Evolutionary conservation across 2,329 filamentous ascomycete species (phyloP).

Genomic region (Dryadomyces quercivorus): DNA sequence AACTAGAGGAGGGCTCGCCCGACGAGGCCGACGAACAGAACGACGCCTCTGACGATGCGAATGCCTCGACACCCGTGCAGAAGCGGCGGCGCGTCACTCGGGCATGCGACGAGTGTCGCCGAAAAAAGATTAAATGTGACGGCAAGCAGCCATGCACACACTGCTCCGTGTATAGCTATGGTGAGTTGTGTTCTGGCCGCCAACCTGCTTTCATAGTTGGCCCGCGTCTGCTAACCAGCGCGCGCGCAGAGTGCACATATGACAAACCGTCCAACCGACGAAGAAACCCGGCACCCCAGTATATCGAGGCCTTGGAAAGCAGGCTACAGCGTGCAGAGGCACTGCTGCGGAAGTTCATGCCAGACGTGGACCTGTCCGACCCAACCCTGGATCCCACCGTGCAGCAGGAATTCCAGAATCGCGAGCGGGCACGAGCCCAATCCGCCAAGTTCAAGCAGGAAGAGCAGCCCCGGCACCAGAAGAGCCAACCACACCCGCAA

Average conservation of each 20-base stretch:
- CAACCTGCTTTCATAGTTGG: neutral
- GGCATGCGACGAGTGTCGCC: constrained; percentile 70
- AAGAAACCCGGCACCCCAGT: constrained; percentile 82
- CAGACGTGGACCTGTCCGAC: constrained; percentile 75
- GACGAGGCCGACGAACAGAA: neutral
- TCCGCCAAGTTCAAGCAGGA: constrained; percentile 22
- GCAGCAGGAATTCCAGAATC: constrained; percentile 52
- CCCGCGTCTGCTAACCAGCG: too few relatives aligned
- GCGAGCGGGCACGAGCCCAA: constrained; percentile 38
- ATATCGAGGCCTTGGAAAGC: constrained; percentile 79
- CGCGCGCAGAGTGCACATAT: constrained; percentile 69
- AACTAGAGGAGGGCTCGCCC: neutral
- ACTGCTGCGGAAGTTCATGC: constrained; percentile 66
- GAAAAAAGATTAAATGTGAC: constrained; percentile 82
- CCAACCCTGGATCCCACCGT: constrained; percentile 68
- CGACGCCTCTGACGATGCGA: neutral
- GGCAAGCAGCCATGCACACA: constrained; percentile 85
- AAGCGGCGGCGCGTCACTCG: constrained; percentile 69
- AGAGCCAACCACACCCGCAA: neutral
- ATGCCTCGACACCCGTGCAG: constrained; percentile 45
- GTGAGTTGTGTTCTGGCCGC: constrained; percentile 21
- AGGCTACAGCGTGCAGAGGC: constrained; percentile 74
- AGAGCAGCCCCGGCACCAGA: constrained; percentile 7
- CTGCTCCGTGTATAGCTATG: constrained; percentile 97
- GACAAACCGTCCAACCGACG: constrained; percentile 88